Percentiles rank a stretch among this genome's conserved stretches.
Conservation (phyloP, 176 grass and related monocot genomes). For the Alopecurus myosuroides region DNA sequence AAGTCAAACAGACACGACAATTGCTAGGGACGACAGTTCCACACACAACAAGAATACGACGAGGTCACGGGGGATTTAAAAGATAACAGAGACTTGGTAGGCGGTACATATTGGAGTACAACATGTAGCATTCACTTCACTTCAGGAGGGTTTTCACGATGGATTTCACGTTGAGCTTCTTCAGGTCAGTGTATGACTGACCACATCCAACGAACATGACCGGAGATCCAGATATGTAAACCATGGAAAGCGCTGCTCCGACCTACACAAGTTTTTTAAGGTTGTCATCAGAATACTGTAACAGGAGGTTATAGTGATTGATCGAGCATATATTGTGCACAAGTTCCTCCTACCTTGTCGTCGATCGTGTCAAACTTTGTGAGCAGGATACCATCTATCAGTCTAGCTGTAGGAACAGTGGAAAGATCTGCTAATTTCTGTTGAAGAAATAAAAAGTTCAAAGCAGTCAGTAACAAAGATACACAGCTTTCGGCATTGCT, state of each 20-base stretch:
- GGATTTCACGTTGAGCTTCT: constrained; percentile 93
- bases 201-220: constrained; percentile 94
- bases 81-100: background rate
- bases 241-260: constrained; percentile 82
- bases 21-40: background rate
- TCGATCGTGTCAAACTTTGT: constrained; percentile 97
- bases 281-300: background rate
- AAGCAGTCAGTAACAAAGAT: background rate
- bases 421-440: constrained; percentile 97
- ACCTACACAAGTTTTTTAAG: constrained; percentile 45
- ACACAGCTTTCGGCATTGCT: background rate
- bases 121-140: constrained; percentile 38
- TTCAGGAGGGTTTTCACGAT: constrained; percentile 95
- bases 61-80: constrained; percentile 44
- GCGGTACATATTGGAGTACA: constrained; percentile 5
- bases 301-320: background rate
- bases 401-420: constrained; percentile 58
- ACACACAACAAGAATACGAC: constrained; percentile 31
- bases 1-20: background rate
- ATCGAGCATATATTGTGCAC: background rate
- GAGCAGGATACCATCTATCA: constrained; percentile 96
- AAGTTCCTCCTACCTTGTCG: constrained; percentile 58
- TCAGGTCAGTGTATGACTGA: constrained; percentile 92
- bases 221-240: constrained; percentile 90
- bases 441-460: background rate